Conservation (phyloP, 2,329 filamentous ascomycete genomes). For the Aplosporella prunicola region DNA sequence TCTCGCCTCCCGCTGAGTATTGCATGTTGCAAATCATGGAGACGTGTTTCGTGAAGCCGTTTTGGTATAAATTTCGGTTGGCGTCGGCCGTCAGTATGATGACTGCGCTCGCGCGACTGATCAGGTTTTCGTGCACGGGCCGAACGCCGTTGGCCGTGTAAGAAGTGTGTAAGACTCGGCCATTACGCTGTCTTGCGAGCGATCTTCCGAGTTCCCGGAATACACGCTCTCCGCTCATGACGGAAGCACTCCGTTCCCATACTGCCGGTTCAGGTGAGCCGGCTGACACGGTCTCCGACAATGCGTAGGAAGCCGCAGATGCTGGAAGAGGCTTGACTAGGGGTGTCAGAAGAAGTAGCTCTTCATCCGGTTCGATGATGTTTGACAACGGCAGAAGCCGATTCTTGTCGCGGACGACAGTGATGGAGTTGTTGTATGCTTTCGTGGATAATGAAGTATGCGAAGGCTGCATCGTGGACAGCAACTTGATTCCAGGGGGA, state of each 20-base stretch:
- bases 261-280: constrained; percentile 45
- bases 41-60: constrained; percentile 91
- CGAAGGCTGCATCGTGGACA: constrained; percentile 71
- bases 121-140: constrained; percentile 86
- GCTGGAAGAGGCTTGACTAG: constrained; percentile 87
- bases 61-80: constrained; percentile 86
- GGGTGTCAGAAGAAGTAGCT: constrained; percentile 80
- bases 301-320: constrained; percentile 67
- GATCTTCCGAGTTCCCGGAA: constrained; percentile 83
- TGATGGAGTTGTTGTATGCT: constrained; percentile 88
- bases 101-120: constrained; percentile 77
- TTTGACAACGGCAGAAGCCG: constrained; percentile 73
- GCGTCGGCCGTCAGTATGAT: constrained; percentile 90
- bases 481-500: constrained; percentile 64
- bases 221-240: constrained; percentile 89
- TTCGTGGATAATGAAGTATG: constrained; percentile 73
- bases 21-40: constrained; percentile 90
- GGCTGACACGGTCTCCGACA: constrained; percentile 53
- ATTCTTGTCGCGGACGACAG: constrained; percentile 82
- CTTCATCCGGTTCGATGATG: constrained; percentile 73
- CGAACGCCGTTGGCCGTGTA: constrained; percentile 90
- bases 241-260: constrained; percentile 49
- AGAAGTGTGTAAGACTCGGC: constrained; percentile 83
- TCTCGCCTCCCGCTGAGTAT: constrained; percentile 60
- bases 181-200: constrained; percentile 74